phyloP scores from a whole-genome alignment of 2,329 filamentous ascomycete genomes.

The Sporothrix protearum region DNA sequence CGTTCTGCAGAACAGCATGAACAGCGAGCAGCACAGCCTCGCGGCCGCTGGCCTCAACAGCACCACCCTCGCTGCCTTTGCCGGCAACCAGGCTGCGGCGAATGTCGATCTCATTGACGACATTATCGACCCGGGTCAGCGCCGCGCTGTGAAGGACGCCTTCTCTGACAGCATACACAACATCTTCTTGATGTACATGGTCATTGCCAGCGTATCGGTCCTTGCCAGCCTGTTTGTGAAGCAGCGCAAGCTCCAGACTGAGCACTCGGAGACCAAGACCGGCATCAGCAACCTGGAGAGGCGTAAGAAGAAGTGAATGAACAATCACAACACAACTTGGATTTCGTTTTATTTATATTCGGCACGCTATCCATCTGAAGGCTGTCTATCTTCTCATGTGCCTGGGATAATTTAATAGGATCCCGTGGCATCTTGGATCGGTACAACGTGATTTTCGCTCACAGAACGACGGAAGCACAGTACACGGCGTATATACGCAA shows the following conservation, averaged over 20 bases:
- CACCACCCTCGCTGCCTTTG: conserved; percentile 37
- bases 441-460: background rate
- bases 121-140: conserved; percentile 20
- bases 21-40: conserved; percentile 35
- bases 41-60: conserved; percentile 37
- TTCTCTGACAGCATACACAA: conserved; percentile 21
- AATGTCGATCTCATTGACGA: conserved; percentile 58
- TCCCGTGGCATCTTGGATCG: background rate
- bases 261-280: conserved; percentile 22
- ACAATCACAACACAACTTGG: background rate
- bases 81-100: conserved; percentile 57
- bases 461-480: background rate
- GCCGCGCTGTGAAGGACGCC: conserved; percentile 16
- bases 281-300: conserved; percentile 17
- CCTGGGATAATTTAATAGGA: background rate
- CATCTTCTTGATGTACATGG: conserved; percentile 24
- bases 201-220: conserved; percentile 13
- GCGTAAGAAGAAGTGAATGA: conserved; percentile 5
- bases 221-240: conserved; percentile 20
- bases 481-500: background rate
- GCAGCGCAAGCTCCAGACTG: conserved; percentile 19
- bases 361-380: background rate
- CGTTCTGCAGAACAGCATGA: conserved; percentile 73
- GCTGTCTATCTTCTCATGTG: background rate
- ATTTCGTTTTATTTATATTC: background rate